Evolutionary conservation across 768 basidiomycete genomes (phyloP).

Genomic region (Porpolomopsis calyptriformis): DNA sequence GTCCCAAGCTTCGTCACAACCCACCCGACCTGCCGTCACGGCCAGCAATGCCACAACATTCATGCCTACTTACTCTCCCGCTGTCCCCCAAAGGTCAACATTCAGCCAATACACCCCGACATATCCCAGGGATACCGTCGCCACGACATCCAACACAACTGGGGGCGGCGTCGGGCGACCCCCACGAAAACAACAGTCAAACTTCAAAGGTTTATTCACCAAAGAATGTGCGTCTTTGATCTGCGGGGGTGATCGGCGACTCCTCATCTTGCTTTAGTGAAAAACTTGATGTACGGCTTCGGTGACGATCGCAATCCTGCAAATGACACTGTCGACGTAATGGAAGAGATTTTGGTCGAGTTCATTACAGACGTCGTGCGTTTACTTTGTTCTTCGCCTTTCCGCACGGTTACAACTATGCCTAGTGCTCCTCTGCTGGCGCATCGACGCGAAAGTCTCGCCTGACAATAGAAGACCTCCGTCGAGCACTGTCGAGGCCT

Average conservation of each 20-base stretch:
- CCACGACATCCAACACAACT: conserved; percentile 28
- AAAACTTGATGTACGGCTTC: conserved; percentile 86
- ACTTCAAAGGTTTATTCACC: conserved; percentile 62
- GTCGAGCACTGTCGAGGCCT: conserved; percentile 66
- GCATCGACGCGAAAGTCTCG: conserved; percentile 58
- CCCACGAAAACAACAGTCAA: conserved; percentile 47
- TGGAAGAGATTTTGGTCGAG: conserved; percentile 90
- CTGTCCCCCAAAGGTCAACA: conserved; percentile 28
- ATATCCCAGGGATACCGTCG: conserved; percentile 38
- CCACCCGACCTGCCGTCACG: conserved; percentile 9
- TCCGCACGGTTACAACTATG: conserved; percentile 6
- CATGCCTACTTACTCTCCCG: conserved; percentile 17
- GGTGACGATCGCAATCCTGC: conserved; percentile 86
- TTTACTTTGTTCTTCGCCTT: conserved; percentile 14
- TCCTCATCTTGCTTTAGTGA: conserved; percentile 37
- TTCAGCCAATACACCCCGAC: conserved; percentile 49
- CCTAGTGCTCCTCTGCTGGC: conserved; percentile 66
- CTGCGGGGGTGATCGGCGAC: conserved; percentile 2
- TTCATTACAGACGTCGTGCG: conserved; percentile 84
- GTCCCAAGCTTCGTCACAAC: conserved; percentile 26
- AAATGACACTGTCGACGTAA: conserved; percentile 77
- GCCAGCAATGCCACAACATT: conserved; percentile 13
- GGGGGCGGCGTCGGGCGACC: conserved; percentile 36
- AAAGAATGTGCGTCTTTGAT: conserved; percentile 58
- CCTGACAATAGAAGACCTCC: conserved; percentile 78